Evolutionary conservation across 495 filamentous ascomycete genomes (phyloP).

Genomic region (Tuber umbilicatum): DNA sequence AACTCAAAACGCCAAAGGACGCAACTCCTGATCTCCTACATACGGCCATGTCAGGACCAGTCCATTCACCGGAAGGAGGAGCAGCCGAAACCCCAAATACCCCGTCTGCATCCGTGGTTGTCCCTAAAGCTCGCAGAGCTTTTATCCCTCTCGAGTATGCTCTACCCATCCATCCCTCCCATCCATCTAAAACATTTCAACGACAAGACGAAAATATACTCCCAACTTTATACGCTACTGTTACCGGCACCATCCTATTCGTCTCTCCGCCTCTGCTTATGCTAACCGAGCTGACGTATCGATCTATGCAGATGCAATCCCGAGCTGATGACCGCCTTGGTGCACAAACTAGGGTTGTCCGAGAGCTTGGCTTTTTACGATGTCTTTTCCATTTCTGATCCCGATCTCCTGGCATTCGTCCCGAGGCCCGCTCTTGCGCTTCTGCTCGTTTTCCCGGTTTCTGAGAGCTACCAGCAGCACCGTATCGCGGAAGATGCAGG

Average conservation of each 20-base stretch:
- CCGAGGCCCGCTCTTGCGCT: conserved; percentile 77
- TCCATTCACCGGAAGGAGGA: not conserved
- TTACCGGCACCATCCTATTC: not conserved
- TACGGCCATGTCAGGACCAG: conserved; percentile 1
- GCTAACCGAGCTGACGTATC: conserved; percentile 23
- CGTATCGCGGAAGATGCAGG: conserved; percentile 58
- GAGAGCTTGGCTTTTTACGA: conserved; percentile 64
- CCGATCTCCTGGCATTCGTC: conserved; percentile 69
- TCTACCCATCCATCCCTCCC: conserved; percentile 8
- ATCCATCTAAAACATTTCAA: not conserved
- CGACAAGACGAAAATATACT: not conserved
- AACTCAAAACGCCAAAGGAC: not conserved
- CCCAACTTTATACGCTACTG: not conserved
- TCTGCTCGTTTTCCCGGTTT: conserved; percentile 77
- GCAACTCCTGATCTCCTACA: conserved; percentile 2
- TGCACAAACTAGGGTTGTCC: conserved; percentile 69
- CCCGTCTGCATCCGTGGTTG: conserved; percentile 16
- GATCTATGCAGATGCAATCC: conserved; percentile 54
- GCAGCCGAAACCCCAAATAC: conserved; percentile 19
- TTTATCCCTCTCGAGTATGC: conserved; percentile 46
- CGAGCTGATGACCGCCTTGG: conserved; percentile 68
- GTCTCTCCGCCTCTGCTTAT: not conserved
- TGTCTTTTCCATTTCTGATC: conserved; percentile 74
- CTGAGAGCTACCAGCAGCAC: conserved; percentile 60
- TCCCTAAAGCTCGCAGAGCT: conserved; percentile 39